phyloP scores from a whole-genome alignment of 495 filamentous ascomycete genomes.

The Xylaria intraflava region DNA sequence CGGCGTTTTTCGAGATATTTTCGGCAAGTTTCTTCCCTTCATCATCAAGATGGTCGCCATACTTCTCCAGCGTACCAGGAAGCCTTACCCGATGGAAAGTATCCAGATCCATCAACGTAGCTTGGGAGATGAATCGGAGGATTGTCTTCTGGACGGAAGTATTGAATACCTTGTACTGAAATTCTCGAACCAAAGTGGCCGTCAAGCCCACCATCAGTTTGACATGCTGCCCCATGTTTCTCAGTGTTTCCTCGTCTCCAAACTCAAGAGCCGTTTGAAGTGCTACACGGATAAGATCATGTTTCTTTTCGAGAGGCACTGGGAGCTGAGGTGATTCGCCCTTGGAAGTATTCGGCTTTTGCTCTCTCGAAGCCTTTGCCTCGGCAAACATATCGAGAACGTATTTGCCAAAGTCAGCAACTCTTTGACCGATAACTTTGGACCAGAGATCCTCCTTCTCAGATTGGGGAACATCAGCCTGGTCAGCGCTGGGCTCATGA shows the following conservation, averaged over 20 bases:
- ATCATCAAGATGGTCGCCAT: conserved; percentile 60
- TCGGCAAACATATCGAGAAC: conserved; percentile 52
- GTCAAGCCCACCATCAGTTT: conserved; percentile 46
- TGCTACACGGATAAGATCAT: conserved; percentile 54
- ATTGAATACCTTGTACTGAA: conserved; percentile 58
- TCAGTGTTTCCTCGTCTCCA: conserved; percentile 59
- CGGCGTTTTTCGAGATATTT: conserved; percentile 6
- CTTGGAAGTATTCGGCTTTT: conserved; percentile 20
- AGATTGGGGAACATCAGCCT: neutral
- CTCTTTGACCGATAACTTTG: conserved; percentile 55
- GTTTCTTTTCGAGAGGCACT: conserved; percentile 47
- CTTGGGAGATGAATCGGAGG: conserved; percentile 58
- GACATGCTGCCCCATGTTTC: conserved; percentile 41
- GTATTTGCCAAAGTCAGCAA: conserved; percentile 43
- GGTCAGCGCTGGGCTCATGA: conserved; percentile 47
- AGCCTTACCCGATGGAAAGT: conserved; percentile 56
- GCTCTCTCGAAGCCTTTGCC: conserved; percentile 45
- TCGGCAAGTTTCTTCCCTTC: conserved; percentile 1
- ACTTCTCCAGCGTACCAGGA: conserved; percentile 53
- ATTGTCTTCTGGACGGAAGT: conserved; percentile 57
- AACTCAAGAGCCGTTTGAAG: conserved; percentile 51
- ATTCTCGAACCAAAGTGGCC: conserved; percentile 59
- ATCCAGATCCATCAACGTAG: conserved; percentile 32
- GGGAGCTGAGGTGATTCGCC: conserved; percentile 24
- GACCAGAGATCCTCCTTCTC: conserved; percentile 41